A percentile compares a stretch with the other conserved stretches of the same genome.
phyloP scores from a whole-genome alignment of 441 rosid species.

The Brassica balearica region DNA sequence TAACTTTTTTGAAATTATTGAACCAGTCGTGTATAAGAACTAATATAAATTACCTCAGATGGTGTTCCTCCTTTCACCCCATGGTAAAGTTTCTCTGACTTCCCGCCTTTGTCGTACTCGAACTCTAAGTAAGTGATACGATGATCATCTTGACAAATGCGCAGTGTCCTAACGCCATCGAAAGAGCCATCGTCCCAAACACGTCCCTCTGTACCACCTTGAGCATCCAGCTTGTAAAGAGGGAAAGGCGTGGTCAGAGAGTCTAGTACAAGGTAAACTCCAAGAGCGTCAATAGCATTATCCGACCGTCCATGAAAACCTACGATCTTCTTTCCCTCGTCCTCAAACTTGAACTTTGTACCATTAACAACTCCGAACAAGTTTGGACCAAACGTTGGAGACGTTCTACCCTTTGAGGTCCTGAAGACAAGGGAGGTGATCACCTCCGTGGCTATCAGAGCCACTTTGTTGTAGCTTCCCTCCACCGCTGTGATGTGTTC shows the following conservation, averaged over 20 bases:
- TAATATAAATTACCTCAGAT: constrained; percentile 22
- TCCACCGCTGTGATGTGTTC: constrained; percentile 36
- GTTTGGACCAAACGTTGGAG: not conserved
- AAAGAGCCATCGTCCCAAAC: constrained; percentile 38
- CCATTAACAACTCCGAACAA: constrained; percentile 19
- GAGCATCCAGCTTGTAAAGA: constrained; percentile 1
- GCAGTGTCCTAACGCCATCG: constrained; percentile 18
- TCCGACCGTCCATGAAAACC: constrained; percentile 39
- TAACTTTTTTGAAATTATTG: not conserved
- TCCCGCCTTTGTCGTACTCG: constrained; percentile 20
- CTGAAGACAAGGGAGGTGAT: too few species aligned
- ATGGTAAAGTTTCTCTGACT: not conserved
- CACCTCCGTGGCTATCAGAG: too few species aligned
- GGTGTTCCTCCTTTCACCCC: constrained; percentile 24
- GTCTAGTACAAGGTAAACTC: constrained; percentile 15
- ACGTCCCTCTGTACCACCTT: constrained; percentile 34
- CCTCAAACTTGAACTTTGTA: constrained; percentile 22
- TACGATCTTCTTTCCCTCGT: constrained; percentile 20
- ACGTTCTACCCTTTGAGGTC: too few species aligned
- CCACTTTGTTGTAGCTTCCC: constrained; percentile 25
- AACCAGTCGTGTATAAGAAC: not conserved
- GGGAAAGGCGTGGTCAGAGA: not conserved
- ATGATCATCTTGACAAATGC: constrained; percentile 20
- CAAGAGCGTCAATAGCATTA: constrained; percentile 33
- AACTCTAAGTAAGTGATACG: constrained; percentile 35